Base-by-base conservation (phyloP, 2,329 filamentous ascomycete species). In the Curvularia sp. region DNA sequence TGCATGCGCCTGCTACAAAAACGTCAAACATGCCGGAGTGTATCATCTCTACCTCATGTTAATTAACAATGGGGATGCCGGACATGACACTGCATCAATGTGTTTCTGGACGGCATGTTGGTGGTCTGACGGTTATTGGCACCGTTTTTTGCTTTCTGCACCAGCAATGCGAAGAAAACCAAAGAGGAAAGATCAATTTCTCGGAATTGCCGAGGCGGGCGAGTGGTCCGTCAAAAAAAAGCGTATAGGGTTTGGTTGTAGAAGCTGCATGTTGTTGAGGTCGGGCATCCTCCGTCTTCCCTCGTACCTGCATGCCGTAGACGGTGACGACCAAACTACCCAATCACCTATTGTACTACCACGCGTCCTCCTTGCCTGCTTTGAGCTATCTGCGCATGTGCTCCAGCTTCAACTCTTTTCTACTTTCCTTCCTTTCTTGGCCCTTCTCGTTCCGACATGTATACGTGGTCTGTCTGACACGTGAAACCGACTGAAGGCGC, bases 281-380 rank as follows among this genome's bases (percentile, higher is more conserved):
- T 28, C 46, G 10, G 30, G 13, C 12, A 42, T 15, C 39, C 2
- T 36, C 15, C 30, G 12, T 21, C 12, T 25, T 7, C 23, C 23
- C 46, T 49, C 13, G 49, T 53, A 53, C 48, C 48, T 56, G 48
- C 54, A 56, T 56, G 47, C 49, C 36, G 47, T 50, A 49, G 53
- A 36, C 32, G 32, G 32, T 13, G 32, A 36, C 9, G 10, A 36
- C 32, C 32, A 36, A 36, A 36, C 32, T 36, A n/a, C n/a, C 10
- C 23, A 28, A 36, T 30, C 9, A 25, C 19, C 30, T n/a, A 5
- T 12, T 2, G 32, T 36, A 34, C 13, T 7, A 36, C 12, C 12
- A 34, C 30, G 30, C 12, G 15, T n/a, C 15, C 3, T n/a, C 13
- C 13, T 36, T 36, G 15, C 15, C 2, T 15, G 32, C 13, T 36